Base-by-base conservation (phyloP, 495 filamentous ascomycete species). In the Friedmanniomyces simplex region DNA sequence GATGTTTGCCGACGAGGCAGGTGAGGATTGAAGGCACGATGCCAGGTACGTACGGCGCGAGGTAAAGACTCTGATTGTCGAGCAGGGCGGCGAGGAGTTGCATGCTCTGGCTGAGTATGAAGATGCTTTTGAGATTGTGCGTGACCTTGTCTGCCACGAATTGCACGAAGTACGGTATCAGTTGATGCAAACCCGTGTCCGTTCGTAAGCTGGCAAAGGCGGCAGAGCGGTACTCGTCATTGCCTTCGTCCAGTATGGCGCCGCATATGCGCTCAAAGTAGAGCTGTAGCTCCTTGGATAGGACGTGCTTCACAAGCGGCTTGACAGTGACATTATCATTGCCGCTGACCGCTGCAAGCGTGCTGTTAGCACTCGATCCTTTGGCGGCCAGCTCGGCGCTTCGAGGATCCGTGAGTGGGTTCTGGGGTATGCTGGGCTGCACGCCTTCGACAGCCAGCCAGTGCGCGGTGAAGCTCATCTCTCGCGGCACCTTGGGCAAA, bases 371-470 rank as follows among this genome's bases (percentile, higher is more conserved):
- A 59, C 87, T 86, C 5, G 87, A 85, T 13, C 89, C 91, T 72
- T 95, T 96, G 1, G 91, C 85, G 43, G 91, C 77, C 16, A 95
- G 76, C 63, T 96, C 91, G 50, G 87, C 84, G 56, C 83, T 83
- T 12, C 88, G 82, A 13, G 80, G 79, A 69, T 96, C 90, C 58
- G 82, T 80, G 0, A 91, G 89, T 13, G 93, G 93, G 67, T 98
- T 98, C 68, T 97, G 90, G 11, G 89, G 88, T 66, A 96, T 95
- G 0, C 89, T 88, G 12, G 93, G 93, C 66, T 97, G 90, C 6
- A 95, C 91, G 52, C 94, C 93, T 74, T 97, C 93, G 32, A 96
- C 84, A 36, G 91, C 90, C 37, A 97, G 81, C 89, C 90, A 97
- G 69, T 98, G 93, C 43, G 85, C 93, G 10, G 93, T 97, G 66